These are phyloP conservation scores for Berkeleyomyces rouxiae DNA, from an alignment of 2,329 filamentous ascomycete genomes.

Conservation along the genomic window DNA sequence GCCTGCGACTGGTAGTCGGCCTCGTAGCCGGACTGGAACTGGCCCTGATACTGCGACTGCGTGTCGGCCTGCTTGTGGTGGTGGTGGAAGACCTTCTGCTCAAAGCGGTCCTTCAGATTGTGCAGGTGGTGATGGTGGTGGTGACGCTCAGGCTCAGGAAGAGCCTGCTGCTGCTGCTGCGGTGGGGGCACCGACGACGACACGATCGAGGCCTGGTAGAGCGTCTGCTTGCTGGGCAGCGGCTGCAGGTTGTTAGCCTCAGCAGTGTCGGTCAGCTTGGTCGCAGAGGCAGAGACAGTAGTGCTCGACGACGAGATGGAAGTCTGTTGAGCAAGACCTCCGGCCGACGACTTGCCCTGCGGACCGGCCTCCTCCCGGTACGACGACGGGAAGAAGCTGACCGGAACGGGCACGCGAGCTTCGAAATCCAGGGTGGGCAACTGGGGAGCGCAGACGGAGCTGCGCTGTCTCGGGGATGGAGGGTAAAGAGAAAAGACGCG, in stretches of 20 bases:
- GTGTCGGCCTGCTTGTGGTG: neutral
- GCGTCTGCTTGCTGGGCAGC: conserved; percentile 12
- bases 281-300: conserved; percentile 25
- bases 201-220: conserved; percentile 12
- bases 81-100: neutral
- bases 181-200: conserved; percentile 4
- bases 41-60: neutral
- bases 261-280: conserved; percentile 19
- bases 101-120: neutral
- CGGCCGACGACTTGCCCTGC: conserved; percentile 1
- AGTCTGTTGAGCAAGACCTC: conserved; percentile 18
- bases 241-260: conserved; percentile 65
- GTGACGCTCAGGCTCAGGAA: conserved; percentile 4
- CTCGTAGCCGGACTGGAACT: neutral
- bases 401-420: conserved; percentile 96
- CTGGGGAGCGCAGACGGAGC: conserved; percentile 23
- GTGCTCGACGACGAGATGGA: conserved; percentile 4
- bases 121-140: conserved; percentile 8
- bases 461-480: neutral
- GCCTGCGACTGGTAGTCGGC: neutral
- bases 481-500: neutral
- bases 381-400: conserved; percentile 99
- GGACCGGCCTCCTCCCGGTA: conserved; percentile 45
- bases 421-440: conserved; percentile 99
- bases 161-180: conserved; percentile 1